Conservation (phyloP, 352 stramenopile genomes). For the Phytophthora crassamura region DNA sequence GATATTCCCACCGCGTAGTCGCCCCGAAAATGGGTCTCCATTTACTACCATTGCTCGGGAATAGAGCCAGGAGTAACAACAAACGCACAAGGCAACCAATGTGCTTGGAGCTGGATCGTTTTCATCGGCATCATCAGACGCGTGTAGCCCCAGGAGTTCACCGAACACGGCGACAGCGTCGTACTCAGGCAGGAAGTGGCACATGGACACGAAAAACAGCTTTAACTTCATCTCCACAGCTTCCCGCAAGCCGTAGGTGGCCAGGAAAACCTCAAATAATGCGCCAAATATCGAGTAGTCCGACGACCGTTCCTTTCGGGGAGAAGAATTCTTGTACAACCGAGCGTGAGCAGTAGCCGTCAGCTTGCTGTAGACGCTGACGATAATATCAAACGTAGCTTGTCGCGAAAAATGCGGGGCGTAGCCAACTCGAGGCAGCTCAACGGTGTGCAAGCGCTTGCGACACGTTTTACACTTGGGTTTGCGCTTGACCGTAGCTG, state of each 20-base stretch:
- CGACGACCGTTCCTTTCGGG: background rate
- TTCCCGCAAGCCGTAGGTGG: conserved; percentile 57
- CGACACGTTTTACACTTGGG: conserved; percentile 32
- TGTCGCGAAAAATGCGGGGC: conserved; percentile 64
- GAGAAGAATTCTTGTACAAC: conserved; percentile 52
- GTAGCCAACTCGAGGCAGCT: conserved; percentile 38
- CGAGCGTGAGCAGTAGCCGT: conserved; percentile 40
- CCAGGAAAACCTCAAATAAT: conserved; percentile 53
- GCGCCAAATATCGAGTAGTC: conserved; percentile 52
- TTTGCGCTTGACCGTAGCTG: background rate
- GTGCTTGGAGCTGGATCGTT: conserved; percentile 46
- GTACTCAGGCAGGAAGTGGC: conserved; percentile 51
- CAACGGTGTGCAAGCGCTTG: conserved; percentile 44
- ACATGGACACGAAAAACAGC: conserved; percentile 66
- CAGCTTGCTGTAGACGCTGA: conserved; percentile 61
- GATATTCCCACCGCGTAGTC: conserved; percentile 1
- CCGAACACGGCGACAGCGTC: conserved; percentile 74
- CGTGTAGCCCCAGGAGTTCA: conserved; percentile 67
- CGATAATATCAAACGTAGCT: conserved; percentile 57
- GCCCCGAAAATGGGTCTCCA: conserved; percentile 34
- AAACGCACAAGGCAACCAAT: conserved; percentile 65
- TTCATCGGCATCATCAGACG: conserved; percentile 29
- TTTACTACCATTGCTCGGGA: conserved; percentile 67
- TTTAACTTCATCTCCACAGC: conserved; percentile 72
- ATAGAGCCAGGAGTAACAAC: conserved; percentile 66